Conservation (phyloP, 257 asterid species). For the Solanum etuberosum region DNA sequence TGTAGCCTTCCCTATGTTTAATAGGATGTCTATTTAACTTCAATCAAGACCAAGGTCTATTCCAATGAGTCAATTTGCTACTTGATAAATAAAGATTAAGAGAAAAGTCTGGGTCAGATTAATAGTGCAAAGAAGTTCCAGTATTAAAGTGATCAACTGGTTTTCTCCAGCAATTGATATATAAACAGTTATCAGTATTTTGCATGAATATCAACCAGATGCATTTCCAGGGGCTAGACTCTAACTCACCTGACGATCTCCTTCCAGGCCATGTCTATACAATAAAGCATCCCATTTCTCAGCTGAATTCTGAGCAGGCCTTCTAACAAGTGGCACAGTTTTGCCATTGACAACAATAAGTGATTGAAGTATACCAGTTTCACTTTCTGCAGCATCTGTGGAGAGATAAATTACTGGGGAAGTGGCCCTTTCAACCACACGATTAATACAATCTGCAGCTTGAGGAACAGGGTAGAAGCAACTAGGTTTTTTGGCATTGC, state of each 20-base stretch:
- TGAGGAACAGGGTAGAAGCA: constrained; percentile 97
- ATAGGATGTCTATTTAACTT: background rate
- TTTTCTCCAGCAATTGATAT: background rate
- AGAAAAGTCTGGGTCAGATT: background rate
- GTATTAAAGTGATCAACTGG: background rate
- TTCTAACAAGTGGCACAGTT: constrained; percentile 73
- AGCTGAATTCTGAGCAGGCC: constrained; percentile 79
- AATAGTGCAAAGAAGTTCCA: background rate
- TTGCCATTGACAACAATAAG: constrained; percentile 58
- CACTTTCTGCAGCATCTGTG: constrained; percentile 94
- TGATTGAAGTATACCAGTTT: constrained; percentile 82
- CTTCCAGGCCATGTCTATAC: constrained; percentile 80
- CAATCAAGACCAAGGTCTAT: background rate
- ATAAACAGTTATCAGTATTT: background rate
- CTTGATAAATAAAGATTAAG: background rate
- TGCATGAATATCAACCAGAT: background rate
- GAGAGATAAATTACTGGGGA: constrained; percentile 83
- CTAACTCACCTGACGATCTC: constrained; percentile 65
- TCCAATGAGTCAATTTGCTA: background rate
- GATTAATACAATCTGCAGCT: constrained; percentile 91
- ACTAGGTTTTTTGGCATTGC: constrained; percentile 79
- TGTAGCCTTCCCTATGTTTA: background rate
- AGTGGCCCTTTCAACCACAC: constrained; percentile 58
- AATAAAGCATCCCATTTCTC: constrained; percentile 98
- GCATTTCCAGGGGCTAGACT: background rate